Evolutionary conservation across 2,329 filamentous ascomycete species (phyloP), one percentile per base, ranked within the genome.

Genomic region (Aureobasidium sp.): DNA sequence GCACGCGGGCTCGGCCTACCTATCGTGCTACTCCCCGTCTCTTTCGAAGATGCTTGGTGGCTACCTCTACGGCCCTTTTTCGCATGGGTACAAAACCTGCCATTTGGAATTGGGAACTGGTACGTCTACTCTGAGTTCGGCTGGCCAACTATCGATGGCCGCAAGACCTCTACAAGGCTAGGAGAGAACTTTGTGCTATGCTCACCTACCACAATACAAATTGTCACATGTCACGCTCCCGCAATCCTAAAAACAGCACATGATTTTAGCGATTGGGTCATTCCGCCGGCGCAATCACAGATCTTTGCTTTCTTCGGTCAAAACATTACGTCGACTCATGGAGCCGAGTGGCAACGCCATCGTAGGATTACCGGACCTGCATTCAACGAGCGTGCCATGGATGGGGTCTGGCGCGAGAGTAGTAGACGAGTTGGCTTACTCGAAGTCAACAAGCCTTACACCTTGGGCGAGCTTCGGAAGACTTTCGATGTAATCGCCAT

Each of bases 341-440:
- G 66, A 13, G 69, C 70, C 12, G 41, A 61, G 10, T 73, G 71
- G 71, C 65, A 66, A 12, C 66, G 68, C 44, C 71, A 74, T 41
- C 67, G 72, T 12, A 72, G 68, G 63, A 64, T 73, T 4, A 65
- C 72, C 7, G 68, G 71, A 2, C 66, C 66, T 20, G 70, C 70
- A 4, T 67, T 74, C 55, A 72, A 72, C n/a, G 72, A 74, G 61
- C 66, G 68, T 1, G 70, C 73, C 34, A 72, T 70, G 1, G 70
- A 67, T 55, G 65, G 67, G 2, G 70, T 71, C 1, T 74, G 71
- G 50, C 62, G 66, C 17, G 71, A 73, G 55, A 69, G 68, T 34
- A 26, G 20, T 1, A 29, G 8, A 36, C 17, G 32, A 26, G 27
- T 2, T n/a, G 15, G 0, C 0, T 9, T 15, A 36, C n/a, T 52